Evolutionary conservation across 1,139 yeast species (phyloP), one percentile per base, ranked within the genome.

Genomic region (Candida tetrigidarum): DNA sequence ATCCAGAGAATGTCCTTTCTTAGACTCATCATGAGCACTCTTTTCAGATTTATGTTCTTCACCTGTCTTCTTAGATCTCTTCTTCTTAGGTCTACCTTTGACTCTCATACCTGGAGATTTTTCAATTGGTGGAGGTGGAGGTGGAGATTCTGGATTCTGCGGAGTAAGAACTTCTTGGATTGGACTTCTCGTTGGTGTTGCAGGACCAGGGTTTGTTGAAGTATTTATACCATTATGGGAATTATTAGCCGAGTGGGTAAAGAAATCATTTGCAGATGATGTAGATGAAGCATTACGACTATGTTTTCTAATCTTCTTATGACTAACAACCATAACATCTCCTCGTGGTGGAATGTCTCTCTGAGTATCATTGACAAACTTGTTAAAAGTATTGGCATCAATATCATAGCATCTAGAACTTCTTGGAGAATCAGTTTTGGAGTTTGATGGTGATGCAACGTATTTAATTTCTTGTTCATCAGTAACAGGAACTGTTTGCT

Each of bases 321-420:
- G 57, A 16, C 53, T 54, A 10, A 60, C 47, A 8, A 63, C 46
- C 20, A 50, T 56, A 11, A 68, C 54, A 50, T 71, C 76, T 1
- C 74, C 73, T 44, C 75, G 55, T 1, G 72, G 71, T 2, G 76
- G 76, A 1, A 69, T 72, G 33, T 62, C 68, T 2, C 44, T 50
- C 46, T 67, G 55, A 4, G 67, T 52, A 42, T 67, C 72, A 33
- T 62, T 54, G 27, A 68, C 47, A 25, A 64, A 60, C 12, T 51
- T 58, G 14, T 63, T 55, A 37, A 65, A 59, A 20, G 36, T 26
- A 6, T 35, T 37, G 5, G 49, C 47, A 18, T 53, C 53, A 14
- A 53, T 48, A 12, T 52, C 45, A 22, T 26, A 44, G 23, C 40
- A 48, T 19, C 44, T 19, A 16, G 50, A 42, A 16, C 43, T 33